Evolutionary conservation across 2,329 filamentous ascomycete species (phyloP).

Genomic region (Lomentospora prolificans): DNA sequence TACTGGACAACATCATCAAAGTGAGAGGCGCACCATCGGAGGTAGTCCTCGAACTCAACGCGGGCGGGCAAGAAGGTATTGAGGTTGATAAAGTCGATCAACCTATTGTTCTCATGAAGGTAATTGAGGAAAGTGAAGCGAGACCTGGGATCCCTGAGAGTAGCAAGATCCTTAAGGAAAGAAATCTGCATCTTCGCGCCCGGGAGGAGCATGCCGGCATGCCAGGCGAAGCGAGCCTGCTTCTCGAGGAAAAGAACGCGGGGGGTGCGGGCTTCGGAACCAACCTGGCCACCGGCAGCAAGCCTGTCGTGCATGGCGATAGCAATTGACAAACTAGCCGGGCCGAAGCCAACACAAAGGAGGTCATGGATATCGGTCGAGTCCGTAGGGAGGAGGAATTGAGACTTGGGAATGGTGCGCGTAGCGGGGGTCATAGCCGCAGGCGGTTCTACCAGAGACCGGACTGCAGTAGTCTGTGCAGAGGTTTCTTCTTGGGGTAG

Average conservation of each 20-base stretch:
- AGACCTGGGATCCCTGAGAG: slow-evolving; percentile 75
- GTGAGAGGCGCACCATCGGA: slow-evolving; percentile 79
- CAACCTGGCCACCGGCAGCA: slow-evolving; percentile 30
- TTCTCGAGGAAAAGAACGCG: slow-evolving; percentile 83
- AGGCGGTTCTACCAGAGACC: neutral
- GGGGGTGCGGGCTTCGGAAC: slow-evolving; percentile 37
- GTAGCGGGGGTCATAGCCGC: neutral
- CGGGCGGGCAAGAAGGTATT: slow-evolving; percentile 79
- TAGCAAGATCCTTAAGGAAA: slow-evolving; percentile 92
- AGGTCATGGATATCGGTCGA: slow-evolving; percentile 67
- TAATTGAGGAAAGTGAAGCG: slow-evolving; percentile 96
- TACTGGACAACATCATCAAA: slow-evolving; percentile 70
- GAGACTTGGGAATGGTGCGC: slow-evolving; percentile 20
- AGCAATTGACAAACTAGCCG: slow-evolving; percentile 80
- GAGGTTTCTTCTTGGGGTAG: neutral
- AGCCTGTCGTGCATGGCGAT: slow-evolving; percentile 80
- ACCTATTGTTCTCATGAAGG: slow-evolving; percentile 67
- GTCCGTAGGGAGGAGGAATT: slow-evolving; percentile 38
- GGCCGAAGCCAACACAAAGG: slow-evolving; percentile 86
- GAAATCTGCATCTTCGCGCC: slow-evolving; percentile 97
- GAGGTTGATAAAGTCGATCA: slow-evolving; percentile 86
- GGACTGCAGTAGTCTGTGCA: neutral
- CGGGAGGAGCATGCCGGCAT: slow-evolving; percentile 88
- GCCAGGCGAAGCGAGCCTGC: slow-evolving; percentile 78
- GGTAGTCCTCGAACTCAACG: slow-evolving; percentile 89